Evolutionary conservation across 2,329 filamentous ascomycete species (phyloP).

Genomic region (Simplicillium aogashimaense): DNA sequence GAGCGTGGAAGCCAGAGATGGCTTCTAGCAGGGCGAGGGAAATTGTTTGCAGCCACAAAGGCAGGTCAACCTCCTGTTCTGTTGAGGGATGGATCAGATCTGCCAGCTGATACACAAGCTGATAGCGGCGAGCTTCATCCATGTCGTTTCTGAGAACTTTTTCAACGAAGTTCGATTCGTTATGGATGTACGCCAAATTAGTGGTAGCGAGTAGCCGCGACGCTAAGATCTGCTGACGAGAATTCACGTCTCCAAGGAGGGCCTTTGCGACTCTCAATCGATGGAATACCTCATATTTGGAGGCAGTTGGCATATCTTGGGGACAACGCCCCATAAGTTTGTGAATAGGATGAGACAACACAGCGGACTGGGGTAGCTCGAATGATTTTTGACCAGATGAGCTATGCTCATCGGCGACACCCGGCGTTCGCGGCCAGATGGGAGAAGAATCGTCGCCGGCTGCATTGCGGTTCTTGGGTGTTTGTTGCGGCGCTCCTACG

Average conservation of each 20-base stretch:
- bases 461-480: slow-evolving; percentile 25
- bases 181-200: slow-evolving; percentile 83
- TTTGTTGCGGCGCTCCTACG: slow-evolving; percentile 30
- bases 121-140: slow-evolving; percentile 80
- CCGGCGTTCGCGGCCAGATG: slow-evolving; percentile 31
- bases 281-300: slow-evolving; percentile 77
- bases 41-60: slow-evolving; percentile 70
- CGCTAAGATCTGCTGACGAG: slow-evolving; percentile 66
- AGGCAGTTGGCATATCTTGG: slow-evolving; percentile 57
- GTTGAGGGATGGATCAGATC: slow-evolving; percentile 81
- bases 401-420: slow-evolving; percentile 21
- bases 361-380: slow-evolving; percentile 51
- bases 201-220: slow-evolving; percentile 79
- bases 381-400: slow-evolving; percentile 44
- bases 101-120: slow-evolving; percentile 84
- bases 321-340: slow-evolving; percentile 47
- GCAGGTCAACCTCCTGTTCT: slow-evolving; percentile 57
- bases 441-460: slow-evolving; percentile 36
- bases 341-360: slow-evolving; percentile 43
- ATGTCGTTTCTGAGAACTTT: slow-evolving; percentile 79
- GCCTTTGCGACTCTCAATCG: slow-evolving; percentile 78
- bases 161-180: slow-evolving; percentile 72
- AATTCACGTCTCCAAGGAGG: slow-evolving; percentile 53
- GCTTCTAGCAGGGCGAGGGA: slow-evolving; percentile 76
- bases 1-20: slow-evolving; percentile 68